phyloP scores from a whole-genome alignment of 1,139 yeast genomes.

The Nadsonia starkeyi-henricii region DNA sequence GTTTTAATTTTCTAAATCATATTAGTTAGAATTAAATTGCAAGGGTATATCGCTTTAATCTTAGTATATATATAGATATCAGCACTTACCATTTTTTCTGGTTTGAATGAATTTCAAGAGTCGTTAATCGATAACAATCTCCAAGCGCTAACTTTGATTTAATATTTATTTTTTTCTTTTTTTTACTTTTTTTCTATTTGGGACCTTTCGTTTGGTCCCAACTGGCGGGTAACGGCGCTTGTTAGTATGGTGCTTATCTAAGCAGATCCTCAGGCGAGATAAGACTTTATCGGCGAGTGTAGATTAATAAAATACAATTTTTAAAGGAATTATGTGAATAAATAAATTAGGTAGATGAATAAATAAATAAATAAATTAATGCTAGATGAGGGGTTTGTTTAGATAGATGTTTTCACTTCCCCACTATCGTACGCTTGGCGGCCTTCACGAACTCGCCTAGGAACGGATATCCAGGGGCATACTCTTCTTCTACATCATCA shows the following conservation, averaged over 20 bases:
- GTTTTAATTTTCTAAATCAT: slow-evolving; percentile 65
- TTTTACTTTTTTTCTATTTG: background rate
- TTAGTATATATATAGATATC: too few relatives aligned
- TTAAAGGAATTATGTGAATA: too few relatives aligned
- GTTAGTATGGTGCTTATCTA: background rate
- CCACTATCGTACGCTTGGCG: too few relatives aligned
- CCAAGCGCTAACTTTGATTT: too few relatives aligned
- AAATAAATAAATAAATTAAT: too few relatives aligned
- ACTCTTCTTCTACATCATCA: background rate
- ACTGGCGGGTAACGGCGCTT: background rate
- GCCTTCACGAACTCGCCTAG: background rate
- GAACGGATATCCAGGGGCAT: background rate
- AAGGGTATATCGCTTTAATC: background rate
- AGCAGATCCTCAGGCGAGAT: too few relatives aligned
- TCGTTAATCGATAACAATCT: too few relatives aligned
- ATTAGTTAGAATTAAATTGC: background rate
- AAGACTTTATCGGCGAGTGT: too few relatives aligned
- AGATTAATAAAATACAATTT: too few relatives aligned
- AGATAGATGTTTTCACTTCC: too few relatives aligned
- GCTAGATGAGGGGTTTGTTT: too few relatives aligned
- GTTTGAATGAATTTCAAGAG: background rate
- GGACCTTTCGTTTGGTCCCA: background rate
- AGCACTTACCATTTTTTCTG: background rate
- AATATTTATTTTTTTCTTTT: background rate
- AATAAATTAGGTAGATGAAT: too few relatives aligned